Evolutionary conservation across 2,329 filamentous ascomycete species (phyloP), one percentile per base, ranked within the genome.

Genomic region (Neophaeococcomyces aloes): DNA sequence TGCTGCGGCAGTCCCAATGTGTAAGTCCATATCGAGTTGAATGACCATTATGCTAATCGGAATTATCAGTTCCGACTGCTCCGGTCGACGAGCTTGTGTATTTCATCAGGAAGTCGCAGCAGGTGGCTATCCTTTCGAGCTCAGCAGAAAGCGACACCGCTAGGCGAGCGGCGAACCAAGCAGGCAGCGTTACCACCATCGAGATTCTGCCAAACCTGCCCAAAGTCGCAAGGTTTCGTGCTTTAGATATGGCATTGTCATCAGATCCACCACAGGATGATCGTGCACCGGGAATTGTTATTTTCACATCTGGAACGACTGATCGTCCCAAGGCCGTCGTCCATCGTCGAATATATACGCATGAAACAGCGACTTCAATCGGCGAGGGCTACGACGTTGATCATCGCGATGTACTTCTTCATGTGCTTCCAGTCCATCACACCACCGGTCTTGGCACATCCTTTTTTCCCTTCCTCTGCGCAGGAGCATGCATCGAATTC

Each of bases 401-500:
- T 45, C 55, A 42, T 23, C 47, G 44, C 54, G 30, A 62, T 56
- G 30, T 63, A 54, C 49, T 60, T 57, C 48, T 66, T 57, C 57
- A 55, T 44, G 30, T 60, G 58, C 42, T 56, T 48, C 44, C 63
- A 56, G 52, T 60, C 54, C 29, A 58, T 61, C 32, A 60, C 61
- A 51, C 53, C 7, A 56, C 55, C 8, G 55, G 55, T 2, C 51
- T 57, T 13, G 52, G 53, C 48, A 49, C 43, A 51, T 64, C 49
- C 23, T 65, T 29, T 51, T 65, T 39, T 60, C 64, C 27, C 46
- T 66, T 30, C 59, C 61, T 53, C 57, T 63, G 53, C 55, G 59
- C 38, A 61, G 55, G 53, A 57, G 66, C 42, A 38, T 69, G 60
- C 14, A 63, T 68, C 23, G 67, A 69, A 40, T 64, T 63, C 56